Conservation (phyloP, 1,284 basidiomycete species). For the Xerocomus amazonicus region DNA sequence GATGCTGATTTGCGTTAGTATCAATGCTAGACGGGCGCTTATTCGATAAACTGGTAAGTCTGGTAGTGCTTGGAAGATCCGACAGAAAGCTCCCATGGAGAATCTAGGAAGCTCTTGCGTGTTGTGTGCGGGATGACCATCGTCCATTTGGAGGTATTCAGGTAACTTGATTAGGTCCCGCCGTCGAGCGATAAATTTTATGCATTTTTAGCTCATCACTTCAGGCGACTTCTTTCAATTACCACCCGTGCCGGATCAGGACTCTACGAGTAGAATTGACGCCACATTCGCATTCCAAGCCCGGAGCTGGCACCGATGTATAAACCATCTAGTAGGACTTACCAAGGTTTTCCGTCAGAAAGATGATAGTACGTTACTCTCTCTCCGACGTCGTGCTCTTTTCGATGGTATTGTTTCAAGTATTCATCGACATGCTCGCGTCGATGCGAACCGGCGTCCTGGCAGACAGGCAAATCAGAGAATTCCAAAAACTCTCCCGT, state of each 20-base stretch:
- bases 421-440: conserved; percentile 70
- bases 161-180: conserved; percentile 30
- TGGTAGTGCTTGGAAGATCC: background rate
- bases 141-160: conserved; percentile 75
- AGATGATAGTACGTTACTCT: conserved; percentile 36
- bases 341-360: conserved; percentile 46
- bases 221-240: conserved; percentile 81
- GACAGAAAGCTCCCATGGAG: background rate
- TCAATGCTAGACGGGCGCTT: conserved; percentile 57
- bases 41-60: conserved; percentile 63
- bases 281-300: conserved; percentile 66
- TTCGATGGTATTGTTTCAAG: conserved; percentile 28
- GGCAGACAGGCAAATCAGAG: conserved; percentile 26
- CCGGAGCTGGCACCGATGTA: conserved; percentile 50
- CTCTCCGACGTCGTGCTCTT: background rate
- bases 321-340: conserved; percentile 37
- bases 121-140: conserved; percentile 43
- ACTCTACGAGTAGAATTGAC: conserved; percentile 31
- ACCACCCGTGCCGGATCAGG: conserved; percentile 62
- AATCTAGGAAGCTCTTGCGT: conserved; percentile 42
- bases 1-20: conserved; percentile 33
- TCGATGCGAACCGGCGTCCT: conserved; percentile 64
- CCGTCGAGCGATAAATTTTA: conserved; percentile 2
- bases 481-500: conserved; percentile 47
- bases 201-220: conserved; percentile 54